A percentile compares a stretch with the other conserved stretches of the same genome.
Conservation (phyloP, 148 eudicot genomes). For the Heliamphora exappendiculata region DNA sequence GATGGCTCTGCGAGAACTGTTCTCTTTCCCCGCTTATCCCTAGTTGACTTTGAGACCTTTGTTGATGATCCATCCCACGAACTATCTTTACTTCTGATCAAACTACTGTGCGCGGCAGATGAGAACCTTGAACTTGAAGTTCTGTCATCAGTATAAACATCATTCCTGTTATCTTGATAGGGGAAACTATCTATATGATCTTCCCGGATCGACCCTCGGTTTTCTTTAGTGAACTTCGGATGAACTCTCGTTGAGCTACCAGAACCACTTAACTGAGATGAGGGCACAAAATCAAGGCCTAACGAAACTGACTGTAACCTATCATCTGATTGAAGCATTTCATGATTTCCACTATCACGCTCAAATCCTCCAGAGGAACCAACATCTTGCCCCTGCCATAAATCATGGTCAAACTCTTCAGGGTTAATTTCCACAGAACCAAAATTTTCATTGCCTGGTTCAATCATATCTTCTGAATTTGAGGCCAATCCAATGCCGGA, state of each 20-base stretch:
- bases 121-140: conserved; percentile 46
- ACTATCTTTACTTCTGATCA: conserved; percentile 65
- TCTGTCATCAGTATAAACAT: conserved; percentile 55
- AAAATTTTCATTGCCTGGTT: conserved; percentile 38
- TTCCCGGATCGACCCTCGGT: conserved; percentile 27
- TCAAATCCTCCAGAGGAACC: conserved; percentile 38
- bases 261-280: conserved; percentile 35
- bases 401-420: conserved; percentile 41
- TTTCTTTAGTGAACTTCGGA: conserved; percentile 38
- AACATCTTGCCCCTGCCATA: conserved; percentile 49
- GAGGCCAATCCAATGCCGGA: conserved; percentile 37
- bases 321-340: conserved; percentile 32
- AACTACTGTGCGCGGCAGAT: conserved; percentile 51
- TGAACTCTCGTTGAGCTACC: conserved; percentile 30
- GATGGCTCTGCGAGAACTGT: conserved; percentile 24
- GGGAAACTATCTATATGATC: conserved; percentile 25
- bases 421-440: conserved; percentile 31
- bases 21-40: conserved; percentile 60
- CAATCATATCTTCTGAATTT: conserved; percentile 34
- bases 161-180: conserved; percentile 35
- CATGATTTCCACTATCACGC: conserved; percentile 35
- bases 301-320: conserved; percentile 31
- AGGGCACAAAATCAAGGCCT: conserved; percentile 28
- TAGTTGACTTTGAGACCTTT: conserved; percentile 47
- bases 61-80: conserved; percentile 81